phyloP scores from a whole-genome alignment of 768 basidiomycete species.

The Tylopilus subfusipes region DNA sequence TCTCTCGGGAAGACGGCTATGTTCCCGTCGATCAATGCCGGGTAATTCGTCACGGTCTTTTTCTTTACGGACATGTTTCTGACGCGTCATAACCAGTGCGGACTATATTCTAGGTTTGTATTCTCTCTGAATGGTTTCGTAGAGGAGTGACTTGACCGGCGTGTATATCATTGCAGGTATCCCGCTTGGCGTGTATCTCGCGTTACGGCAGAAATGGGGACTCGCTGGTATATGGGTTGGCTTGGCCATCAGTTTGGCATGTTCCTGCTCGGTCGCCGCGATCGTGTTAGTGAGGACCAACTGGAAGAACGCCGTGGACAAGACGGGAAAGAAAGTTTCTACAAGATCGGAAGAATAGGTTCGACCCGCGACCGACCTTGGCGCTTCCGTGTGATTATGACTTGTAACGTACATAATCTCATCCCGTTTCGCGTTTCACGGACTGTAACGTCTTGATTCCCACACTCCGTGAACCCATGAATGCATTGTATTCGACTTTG shows the following conservation, averaged over 20 bases:
- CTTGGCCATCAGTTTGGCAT: conserved; percentile 21
- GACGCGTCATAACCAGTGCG: conserved; percentile 7
- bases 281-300: conserved; percentile 17
- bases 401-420: background rate
- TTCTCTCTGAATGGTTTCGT: background rate
- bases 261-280: conserved; percentile 16
- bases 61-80: background rate
- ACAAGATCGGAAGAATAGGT: background rate
- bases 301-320: conserved; percentile 11
- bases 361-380: background rate
- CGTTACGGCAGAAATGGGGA: conserved; percentile 19
- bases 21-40: conserved; percentile 22
- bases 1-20: conserved; percentile 19
- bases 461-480: background rate
- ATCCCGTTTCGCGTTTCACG: background rate
- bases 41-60: conserved; percentile 6
- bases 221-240: conserved; percentile 26
- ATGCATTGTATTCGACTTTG: conserved; percentile 11
- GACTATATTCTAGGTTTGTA: conserved; percentile 33
- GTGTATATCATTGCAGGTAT: conserved; percentile 27
- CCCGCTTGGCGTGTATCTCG: conserved; percentile 25
- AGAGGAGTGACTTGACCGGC: background rate
- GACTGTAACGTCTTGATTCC: background rate
- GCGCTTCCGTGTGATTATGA: background rate
- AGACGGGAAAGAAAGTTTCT: background rate